Evolutionary conservation across 805 yeast genomes (phyloP).

Genomic region (Candida sakaeoensis): DNA sequence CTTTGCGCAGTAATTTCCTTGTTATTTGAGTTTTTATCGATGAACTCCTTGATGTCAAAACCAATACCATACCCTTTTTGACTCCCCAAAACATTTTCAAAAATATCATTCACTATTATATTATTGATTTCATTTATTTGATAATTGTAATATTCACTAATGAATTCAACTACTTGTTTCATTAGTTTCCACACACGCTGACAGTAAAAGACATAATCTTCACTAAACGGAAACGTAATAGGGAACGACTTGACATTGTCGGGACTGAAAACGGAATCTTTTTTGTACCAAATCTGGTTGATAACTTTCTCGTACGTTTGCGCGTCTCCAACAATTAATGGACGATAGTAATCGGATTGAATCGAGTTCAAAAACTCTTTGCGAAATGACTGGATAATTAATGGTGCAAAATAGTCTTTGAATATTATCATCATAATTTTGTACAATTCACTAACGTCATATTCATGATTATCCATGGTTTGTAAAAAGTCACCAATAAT

Average conservation of each 20-base stretch:
- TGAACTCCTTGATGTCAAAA: slow-evolving; percentile 50
- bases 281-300: slow-evolving; percentile 66
- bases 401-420: slow-evolving; percentile 53
- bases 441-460: slow-evolving; percentile 57
- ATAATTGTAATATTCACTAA: slow-evolving; percentile 61
- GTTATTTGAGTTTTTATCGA: slow-evolving; percentile 63
- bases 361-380: slow-evolving; percentile 59
- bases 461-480: slow-evolving; percentile 69
- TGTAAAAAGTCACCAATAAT: slow-evolving; percentile 69
- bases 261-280: slow-evolving; percentile 45
- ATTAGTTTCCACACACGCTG: slow-evolving; percentile 62
- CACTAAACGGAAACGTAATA: slow-evolving; percentile 73
- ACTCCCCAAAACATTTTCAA: slow-evolving; percentile 65
- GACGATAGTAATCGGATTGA: slow-evolving; percentile 84
- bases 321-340: slow-evolving; percentile 62
- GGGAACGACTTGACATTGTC: slow-evolving; percentile 51
- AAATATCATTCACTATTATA: slow-evolving; percentile 53
- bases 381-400: slow-evolving; percentile 52
- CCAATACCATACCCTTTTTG: slow-evolving; percentile 53
- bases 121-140: slow-evolving; percentile 55
- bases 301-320: slow-evolving; percentile 61
- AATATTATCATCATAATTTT: slow-evolving; percentile 58
- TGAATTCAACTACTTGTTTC: slow-evolving; percentile 58
- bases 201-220: slow-evolving; percentile 83
- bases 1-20: slow-evolving; percentile 91